Conservation (phyloP, 2,329 filamentous ascomycete genomes). For the Knufia petricola region DNA sequence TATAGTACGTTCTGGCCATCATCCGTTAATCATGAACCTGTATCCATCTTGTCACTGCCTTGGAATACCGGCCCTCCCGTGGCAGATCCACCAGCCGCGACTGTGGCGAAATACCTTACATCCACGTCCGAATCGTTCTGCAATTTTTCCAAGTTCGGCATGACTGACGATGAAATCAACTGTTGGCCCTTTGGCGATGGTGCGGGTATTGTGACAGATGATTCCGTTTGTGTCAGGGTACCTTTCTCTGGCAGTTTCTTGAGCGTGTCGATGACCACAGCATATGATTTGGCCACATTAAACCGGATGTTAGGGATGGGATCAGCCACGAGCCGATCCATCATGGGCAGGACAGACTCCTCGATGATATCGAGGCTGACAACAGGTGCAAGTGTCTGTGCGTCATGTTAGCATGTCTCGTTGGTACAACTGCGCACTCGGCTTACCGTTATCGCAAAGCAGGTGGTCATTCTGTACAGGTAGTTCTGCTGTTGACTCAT, state of each 20-base stretch:
- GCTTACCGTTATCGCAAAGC: constrained; percentile 95
- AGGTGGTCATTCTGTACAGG: constrained; percentile 99
- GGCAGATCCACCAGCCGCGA: constrained; percentile 53
- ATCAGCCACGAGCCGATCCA: constrained; percentile 85
- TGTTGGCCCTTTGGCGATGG: constrained; percentile 65
- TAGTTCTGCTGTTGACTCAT: constrained; percentile 99
- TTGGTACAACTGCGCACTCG: too few species aligned
- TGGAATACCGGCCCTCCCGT: constrained; percentile 32
- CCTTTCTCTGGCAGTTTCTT: constrained; percentile 82
- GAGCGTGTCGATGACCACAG: constrained; percentile 79
- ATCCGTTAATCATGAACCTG: constrained; percentile 12
- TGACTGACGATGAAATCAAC: constrained; percentile 73
- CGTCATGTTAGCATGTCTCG: too few species aligned
- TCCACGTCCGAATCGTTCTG: constrained; percentile 97
- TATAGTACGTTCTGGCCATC: neutral
- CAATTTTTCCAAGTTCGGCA: constrained; percentile 87
- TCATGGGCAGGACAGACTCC: constrained; percentile 86
- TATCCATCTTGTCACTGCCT: constrained; percentile 39
- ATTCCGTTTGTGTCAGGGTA: constrained; percentile 76
- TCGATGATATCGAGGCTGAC: constrained; percentile 90
- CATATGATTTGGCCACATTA: constrained; percentile 98
- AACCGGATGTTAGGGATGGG: constrained; percentile 99
- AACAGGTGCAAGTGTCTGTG: constrained; percentile 84
- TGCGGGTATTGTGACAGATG: constrained; percentile 51
- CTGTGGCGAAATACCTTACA: constrained; percentile 94